These are phyloP conservation scores for Lactifluus subvellereus DNA, from an alignment of 768 basidiomycete species.

Conservation along the genomic window DNA sequence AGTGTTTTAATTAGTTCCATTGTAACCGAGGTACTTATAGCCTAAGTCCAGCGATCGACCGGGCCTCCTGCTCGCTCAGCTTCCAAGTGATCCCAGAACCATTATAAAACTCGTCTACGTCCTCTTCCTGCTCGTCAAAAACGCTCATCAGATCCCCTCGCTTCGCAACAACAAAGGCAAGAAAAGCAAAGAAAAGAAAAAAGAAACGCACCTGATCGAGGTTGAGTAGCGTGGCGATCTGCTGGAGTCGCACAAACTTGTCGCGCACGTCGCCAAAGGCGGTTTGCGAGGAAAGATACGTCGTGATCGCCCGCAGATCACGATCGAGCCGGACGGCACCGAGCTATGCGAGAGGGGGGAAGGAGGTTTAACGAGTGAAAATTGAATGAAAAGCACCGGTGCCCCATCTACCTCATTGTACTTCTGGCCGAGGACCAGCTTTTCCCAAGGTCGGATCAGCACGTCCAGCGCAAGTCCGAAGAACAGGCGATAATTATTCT, in stretches of 20 bases:
- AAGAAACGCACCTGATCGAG: slow-evolving; percentile 59
- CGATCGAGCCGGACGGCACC: slow-evolving; percentile 95
- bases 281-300: slow-evolving; percentile 83
- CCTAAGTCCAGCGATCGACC: slow-evolving; percentile 52
- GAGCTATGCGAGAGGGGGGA: slow-evolving; percentile 45
- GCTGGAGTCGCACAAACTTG: slow-evolving; percentile 87
- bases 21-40: not conserved
- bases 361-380: not conserved
- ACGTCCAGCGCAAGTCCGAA: slow-evolving; percentile 83
- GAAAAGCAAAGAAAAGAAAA: not conserved
- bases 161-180: not conserved
- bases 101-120: slow-evolving; percentile 91
- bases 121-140: slow-evolving; percentile 63
- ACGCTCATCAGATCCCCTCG: slow-evolving; percentile 5
- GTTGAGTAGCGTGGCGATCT: slow-evolving; percentile 88
- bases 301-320: slow-evolving; percentile 77
- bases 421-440: slow-evolving; percentile 67
- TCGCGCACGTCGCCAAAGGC: slow-evolving; percentile 87
- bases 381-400: not conserved
- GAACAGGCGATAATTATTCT: slow-evolving; percentile 80
- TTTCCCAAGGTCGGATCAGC: slow-evolving; percentile 94
- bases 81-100: slow-evolving; percentile 90
- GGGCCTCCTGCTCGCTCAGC: slow-evolving; percentile 70
- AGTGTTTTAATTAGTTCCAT: too few relatives aligned
- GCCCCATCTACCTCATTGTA: slow-evolving; percentile 71